A percentile compares a stretch with the other conserved stretches of the same genome.
Evolutionary conservation across 1,284 basidiomycete species (phyloP).

Genomic region (Sanghuangporus weigelae): DNA sequence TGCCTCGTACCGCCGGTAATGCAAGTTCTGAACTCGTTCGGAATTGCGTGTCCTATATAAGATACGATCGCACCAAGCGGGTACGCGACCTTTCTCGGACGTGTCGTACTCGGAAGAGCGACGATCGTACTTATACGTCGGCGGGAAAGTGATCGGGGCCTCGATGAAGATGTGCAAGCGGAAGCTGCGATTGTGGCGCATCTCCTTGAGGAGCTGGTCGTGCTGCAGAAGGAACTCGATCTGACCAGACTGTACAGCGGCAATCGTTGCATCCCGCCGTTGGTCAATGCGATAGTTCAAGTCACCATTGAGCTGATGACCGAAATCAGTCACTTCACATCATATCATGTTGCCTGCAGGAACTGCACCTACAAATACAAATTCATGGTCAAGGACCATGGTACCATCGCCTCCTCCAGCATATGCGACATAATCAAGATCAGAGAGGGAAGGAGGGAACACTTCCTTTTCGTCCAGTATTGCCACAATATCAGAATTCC

Average conservation of each 20-base stretch:
- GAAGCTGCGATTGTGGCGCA: constrained; percentile 81
- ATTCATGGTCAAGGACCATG: constrained; percentile 93
- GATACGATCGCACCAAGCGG: constrained; percentile 96
- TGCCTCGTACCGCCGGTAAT: constrained; percentile 76
- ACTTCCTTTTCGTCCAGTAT: constrained; percentile 80
- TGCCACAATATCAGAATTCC: constrained; percentile 83
- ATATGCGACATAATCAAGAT: constrained; percentile 58
- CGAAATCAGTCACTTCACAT: constrained; percentile 3
- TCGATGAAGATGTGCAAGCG: constrained; percentile 82
- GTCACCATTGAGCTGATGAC: constrained; percentile 64
- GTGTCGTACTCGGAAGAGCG: constrained; percentile 77
- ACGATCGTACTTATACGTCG: constrained; percentile 96
- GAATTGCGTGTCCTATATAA: constrained; percentile 70
- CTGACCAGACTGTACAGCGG: constrained; percentile 63
- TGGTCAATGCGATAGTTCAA: constrained; percentile 95
- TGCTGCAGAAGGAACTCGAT: constrained; percentile 61
- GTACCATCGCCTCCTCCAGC: constrained; percentile 90
- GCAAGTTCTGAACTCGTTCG: constrained; percentile 52
- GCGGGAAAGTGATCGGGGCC: constrained; percentile 75
- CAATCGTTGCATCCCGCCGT: constrained; percentile 75
- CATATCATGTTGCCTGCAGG: background rate
- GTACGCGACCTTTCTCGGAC: constrained; percentile 83
- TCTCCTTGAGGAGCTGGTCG: constrained; percentile 89
- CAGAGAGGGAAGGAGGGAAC: constrained; percentile 45
- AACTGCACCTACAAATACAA: constrained; percentile 72